These are phyloP conservation scores for Serpula lacrymans DNA, from an alignment of 768 basidiomycete genomes.

Conservation along the genomic window DNA sequence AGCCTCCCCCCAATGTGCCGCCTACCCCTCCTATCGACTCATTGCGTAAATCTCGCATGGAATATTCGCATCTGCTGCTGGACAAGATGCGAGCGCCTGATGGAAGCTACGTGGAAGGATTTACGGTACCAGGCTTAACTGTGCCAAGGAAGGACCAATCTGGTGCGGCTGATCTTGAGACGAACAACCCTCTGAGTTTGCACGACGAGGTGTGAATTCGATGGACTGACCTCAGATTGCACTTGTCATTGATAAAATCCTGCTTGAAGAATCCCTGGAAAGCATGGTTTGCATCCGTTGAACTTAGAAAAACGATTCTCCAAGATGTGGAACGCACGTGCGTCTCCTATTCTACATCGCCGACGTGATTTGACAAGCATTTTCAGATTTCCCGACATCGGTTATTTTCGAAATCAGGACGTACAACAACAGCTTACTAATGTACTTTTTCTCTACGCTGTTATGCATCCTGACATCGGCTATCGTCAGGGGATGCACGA, in stretches of 20 bases:
- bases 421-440: conserved; percentile 82
- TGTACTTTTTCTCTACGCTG: conserved; percentile 82
- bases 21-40: conserved; percentile 36
- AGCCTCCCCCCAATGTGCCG: conserved; percentile 39
- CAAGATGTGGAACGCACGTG: conserved; percentile 97
- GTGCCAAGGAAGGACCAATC: conserved; percentile 29
- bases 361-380: conserved; percentile 3
- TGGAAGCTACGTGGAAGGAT: conserved; percentile 73
- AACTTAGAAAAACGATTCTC: conserved; percentile 82
- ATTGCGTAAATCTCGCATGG: conserved; percentile 48
- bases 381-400: conserved; percentile 91
- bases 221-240: not conserved
- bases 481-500: conserved; percentile 99
- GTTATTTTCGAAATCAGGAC: conserved; percentile 75
- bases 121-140: conserved; percentile 50
- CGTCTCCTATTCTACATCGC: conserved; percentile 27
- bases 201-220: conserved; percentile 58
- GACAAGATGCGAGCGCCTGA: conserved; percentile 83
- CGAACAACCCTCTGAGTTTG: conserved; percentile 79
- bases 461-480: conserved; percentile 76
- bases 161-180: conserved; percentile 48
- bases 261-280: conserved; percentile 84
- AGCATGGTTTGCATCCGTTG: conserved; percentile 87
- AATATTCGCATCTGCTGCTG: conserved; percentile 55
- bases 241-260: conserved; percentile 1